These are phyloP conservation scores for Trichoderma endophyticum DNA, from an alignment of 2,329 filamentous ascomycete species.

Conservation along the genomic window DNA sequence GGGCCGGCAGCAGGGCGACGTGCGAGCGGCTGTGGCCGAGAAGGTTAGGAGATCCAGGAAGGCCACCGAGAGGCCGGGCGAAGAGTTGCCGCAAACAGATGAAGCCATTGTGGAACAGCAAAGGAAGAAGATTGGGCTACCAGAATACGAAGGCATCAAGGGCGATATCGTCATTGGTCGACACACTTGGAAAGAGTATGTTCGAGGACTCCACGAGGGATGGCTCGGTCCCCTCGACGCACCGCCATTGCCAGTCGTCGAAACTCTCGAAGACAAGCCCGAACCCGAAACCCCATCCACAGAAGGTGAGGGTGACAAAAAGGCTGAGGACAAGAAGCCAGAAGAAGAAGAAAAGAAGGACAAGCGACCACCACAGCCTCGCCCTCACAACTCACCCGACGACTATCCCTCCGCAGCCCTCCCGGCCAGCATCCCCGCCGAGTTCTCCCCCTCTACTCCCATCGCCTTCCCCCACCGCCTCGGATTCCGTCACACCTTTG, in stretches of 20 bases:
- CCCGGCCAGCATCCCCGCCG: slow-evolving; percentile 62
- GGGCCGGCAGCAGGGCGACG: slow-evolving; percentile 86
- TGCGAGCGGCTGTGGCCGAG: slow-evolving; percentile 82
- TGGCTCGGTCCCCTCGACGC: slow-evolving; percentile 83
- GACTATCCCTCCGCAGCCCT: slow-evolving; percentile 68
- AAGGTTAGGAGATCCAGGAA: slow-evolving; percentile 71
- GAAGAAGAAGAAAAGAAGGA: slow-evolving; percentile 44
- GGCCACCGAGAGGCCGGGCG: slow-evolving; percentile 52
- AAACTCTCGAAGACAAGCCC: slow-evolving; percentile 20
- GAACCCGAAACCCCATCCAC: slow-evolving; percentile 24
- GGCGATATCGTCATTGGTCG: slow-evolving; percentile 88
- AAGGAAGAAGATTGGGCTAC: slow-evolving; percentile 63
- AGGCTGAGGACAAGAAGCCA: slow-evolving; percentile 25
- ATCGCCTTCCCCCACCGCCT: slow-evolving; percentile 85
- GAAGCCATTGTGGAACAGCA: slow-evolving; percentile 59
- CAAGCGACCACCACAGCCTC: slow-evolving; percentile 59
- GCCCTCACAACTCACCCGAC: slow-evolving; percentile 68
- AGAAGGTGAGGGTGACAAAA: slow-evolving; percentile 23
- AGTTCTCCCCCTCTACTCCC: slow-evolving; percentile 69
- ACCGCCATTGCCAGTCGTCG: slow-evolving; percentile 41
- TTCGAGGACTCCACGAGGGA: slow-evolving; percentile 89
- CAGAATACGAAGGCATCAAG: slow-evolving; percentile 67
- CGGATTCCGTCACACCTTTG: slow-evolving; percentile 86
- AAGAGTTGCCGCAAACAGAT: slow-evolving; percentile 45
- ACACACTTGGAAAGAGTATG: slow-evolving; percentile 96